Evolutionary conservation across 768 basidiomycete species (phyloP), one percentile per base, ranked within the genome.

Genomic region (Scleroderma citrinum): DNA sequence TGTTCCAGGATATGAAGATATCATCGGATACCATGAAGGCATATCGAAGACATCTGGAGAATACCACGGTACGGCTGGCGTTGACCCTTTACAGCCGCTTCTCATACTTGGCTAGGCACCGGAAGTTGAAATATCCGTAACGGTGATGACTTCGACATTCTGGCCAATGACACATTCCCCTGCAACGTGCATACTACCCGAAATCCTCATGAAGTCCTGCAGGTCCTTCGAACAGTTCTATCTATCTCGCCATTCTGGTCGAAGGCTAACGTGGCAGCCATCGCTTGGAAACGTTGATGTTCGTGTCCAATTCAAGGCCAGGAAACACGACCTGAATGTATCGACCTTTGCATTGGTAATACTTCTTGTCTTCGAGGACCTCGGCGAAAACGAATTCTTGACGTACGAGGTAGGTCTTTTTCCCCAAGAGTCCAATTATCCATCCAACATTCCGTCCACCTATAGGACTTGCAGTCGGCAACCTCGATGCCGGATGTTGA

Each of bases 1-100:
- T 99, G 95, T 96, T 99, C 80, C 78, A 91, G 56, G 95, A 98
- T 62, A 93, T 99, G 83, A 89, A 83, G 59, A 65, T 94, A 24
- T 95, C 92, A 5, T 68, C 72, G 17, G 96, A 99, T 48, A 83
- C 82, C 14, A 87, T 87, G 76, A 72, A 77, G 31, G 80, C 78
- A 5, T 99, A 92, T 64, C 78, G 78, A 37, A 71, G 70, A 10
- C 70, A 79, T 62, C 66, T 92, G 23, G 72, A 74, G 40, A 78
- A 75, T 55, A 78, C 71, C 2, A 72, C 74, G 42, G 92, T 94
- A 61, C 53, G 83, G 68, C 26, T 49, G 16, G 51, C 44, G 12
- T 46, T 19, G 30, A 44, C 29, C 7, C n/a, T 48, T 38, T 21
- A 46, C 46, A 13, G 13, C 36, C 45, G 26, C 13, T 40, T 51